Evolutionary conservation across 2,329 filamentous ascomycete species (phyloP), one percentile per base, ranked within the genome.

Genomic region (Botrytis fragariae): DNA sequence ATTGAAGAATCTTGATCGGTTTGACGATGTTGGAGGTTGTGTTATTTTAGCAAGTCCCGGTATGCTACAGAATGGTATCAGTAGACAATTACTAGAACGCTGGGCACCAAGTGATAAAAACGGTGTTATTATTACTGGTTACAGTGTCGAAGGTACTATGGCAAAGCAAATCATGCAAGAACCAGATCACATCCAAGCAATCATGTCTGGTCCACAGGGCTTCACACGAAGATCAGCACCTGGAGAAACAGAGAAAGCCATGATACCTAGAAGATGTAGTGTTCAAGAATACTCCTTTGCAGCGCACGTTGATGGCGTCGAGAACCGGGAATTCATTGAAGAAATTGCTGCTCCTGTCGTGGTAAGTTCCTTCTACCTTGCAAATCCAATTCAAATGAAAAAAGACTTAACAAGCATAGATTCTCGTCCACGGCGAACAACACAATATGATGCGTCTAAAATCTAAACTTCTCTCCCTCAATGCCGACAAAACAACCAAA

Each of bases 91-190:
- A 16, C 87, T 99, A 7, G 96, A 99, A 84, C 86, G 95, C 78
- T 99, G 96, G 96, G 95, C 95, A 1, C 96, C 96, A 0, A 97
- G 93, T 83, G 92, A 96, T 76, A 95, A 96, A 82, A 99, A 99
- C 80, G 96, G 95, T n/a, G 94, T 99, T 61, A 93, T 99, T 78
- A 97, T 99, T 82, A 99, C 96, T 0, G 96, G 96, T 81, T 99
- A 99, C 84, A 98, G 94, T 75, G 95, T 99, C 12, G 96, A 99
- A 83, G 96, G 96, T 9, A 99, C 96, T 0, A 98, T 99, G 95
- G 96, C 94, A 5, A 95, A 97, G 82, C 91, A 96, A 79, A 93
- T 99, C 75, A 92, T 98, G 84, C 93, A 95, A 77, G 96, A 98
- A 81, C 96, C 96, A 0, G 95, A 98, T 75, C 91, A 94, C 79